These are phyloP conservation scores for Cardamine resedifolia DNA, from an alignment of 345 rosid genomes.

Conservation along the genomic window DNA sequence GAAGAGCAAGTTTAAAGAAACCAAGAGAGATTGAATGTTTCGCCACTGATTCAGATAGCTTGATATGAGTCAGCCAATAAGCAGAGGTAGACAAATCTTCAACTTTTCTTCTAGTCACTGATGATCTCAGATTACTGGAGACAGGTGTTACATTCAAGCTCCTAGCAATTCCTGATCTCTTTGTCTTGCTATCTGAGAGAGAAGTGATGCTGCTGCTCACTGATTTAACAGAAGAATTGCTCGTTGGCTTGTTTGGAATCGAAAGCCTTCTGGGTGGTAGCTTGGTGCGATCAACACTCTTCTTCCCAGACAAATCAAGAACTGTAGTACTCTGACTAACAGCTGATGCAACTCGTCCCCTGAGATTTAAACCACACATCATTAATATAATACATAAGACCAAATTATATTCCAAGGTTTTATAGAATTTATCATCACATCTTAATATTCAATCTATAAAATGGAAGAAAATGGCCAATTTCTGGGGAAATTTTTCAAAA, in stretches of 20 bases:
- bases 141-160: conserved; percentile 55
- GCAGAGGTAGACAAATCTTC: conserved; percentile 52
- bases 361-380: conserved; percentile 21
- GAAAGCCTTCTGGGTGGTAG: conserved; percentile 79
- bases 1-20: conserved; percentile 82
- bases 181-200: conserved; percentile 54
- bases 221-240: conserved; percentile 42
- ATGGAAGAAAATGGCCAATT: neutral
- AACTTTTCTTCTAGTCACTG: conserved; percentile 52
- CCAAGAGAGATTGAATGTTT: conserved; percentile 82
- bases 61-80: conserved; percentile 78
- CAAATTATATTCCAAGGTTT: neutral
- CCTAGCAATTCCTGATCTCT: conserved; percentile 41
- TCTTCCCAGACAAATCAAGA: conserved; percentile 64
- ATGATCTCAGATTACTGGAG: conserved; percentile 52
- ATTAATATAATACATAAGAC: neutral
- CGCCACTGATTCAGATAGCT: conserved; percentile 68
- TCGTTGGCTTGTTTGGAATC: conserved; percentile 55
- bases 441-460: neutral
- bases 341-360: conserved; percentile 51
- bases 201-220: conserved; percentile 45
- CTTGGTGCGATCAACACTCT: conserved; percentile 60
- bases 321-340: conserved; percentile 73
- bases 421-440: neutral
- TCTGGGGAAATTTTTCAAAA: neutral